Evolutionary conservation across 1,139 yeast species (phyloP).

Genomic region (Pichia sp.): DNA sequence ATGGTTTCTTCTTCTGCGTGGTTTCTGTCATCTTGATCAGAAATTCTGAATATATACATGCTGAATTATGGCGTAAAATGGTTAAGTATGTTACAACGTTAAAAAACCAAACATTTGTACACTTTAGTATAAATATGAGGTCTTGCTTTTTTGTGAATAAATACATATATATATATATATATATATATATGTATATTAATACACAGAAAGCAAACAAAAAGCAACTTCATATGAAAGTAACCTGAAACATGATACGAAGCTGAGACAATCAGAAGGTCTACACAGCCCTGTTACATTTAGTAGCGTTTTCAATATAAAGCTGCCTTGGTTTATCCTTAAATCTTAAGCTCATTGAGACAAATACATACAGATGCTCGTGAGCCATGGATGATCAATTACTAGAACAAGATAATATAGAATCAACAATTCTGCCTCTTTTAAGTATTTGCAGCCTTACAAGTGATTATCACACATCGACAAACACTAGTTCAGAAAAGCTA

Average conservation of each 20-base stretch:
- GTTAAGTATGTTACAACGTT: not conserved
- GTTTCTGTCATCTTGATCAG: not conserved
- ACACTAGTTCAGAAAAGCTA: not conserved
- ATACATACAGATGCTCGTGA: not conserved
- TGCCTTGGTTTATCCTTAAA: not conserved
- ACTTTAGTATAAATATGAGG: no score
- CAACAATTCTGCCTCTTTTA: slow-evolving; percentile 3
- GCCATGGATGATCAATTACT: not conserved
- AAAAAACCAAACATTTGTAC: not conserved
- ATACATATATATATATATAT: no score
- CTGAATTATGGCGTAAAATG: not conserved
- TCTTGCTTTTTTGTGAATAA: no score
- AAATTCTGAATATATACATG: slow-evolving; percentile 3
- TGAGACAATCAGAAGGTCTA: not conserved
- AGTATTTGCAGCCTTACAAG: slow-evolving; percentile 10
- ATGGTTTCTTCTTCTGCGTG: not conserved
- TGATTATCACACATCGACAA: not conserved
- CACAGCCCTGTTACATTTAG: not conserved
- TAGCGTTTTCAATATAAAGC: not conserved
- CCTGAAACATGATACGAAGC: not conserved
- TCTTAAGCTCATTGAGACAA: not conserved
- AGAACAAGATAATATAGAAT: not conserved
- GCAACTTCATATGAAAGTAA: no score
- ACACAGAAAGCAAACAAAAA: no score
- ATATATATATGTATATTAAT: no score